phyloP scores from a whole-genome alignment of 495 filamentous ascomycete species.

The Aspergillus heteromorphus region DNA sequence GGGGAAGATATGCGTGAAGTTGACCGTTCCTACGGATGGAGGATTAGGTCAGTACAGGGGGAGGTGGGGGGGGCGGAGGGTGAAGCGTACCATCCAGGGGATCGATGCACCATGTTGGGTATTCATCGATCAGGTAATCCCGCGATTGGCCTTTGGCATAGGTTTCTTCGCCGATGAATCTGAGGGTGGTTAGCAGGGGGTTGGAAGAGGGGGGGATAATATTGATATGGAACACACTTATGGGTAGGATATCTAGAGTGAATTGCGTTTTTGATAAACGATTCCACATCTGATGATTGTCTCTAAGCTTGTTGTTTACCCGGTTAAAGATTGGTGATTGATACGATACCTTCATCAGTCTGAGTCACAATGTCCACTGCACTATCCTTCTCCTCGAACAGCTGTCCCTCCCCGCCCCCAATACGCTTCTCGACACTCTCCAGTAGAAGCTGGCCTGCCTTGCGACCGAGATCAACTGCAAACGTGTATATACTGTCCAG shows the following conservation, averaged over 20 bases:
- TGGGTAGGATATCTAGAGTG: conserved; percentile 53
- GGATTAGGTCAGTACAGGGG: neutral
- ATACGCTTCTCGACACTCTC: conserved; percentile 44
- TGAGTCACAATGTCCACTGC: conserved; percentile 69
- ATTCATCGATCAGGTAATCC: conserved; percentile 55
- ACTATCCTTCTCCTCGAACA: conserved; percentile 53
- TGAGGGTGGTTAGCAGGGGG: conserved; percentile 13
- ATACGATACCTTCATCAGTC: conserved; percentile 55
- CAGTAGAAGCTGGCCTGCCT: conserved; percentile 56
- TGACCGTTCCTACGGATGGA: conserved; percentile 48
- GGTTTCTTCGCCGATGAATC: conserved; percentile 67
- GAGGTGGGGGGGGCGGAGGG: neutral
- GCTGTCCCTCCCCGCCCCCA: conserved; percentile 20
- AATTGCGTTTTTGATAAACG: conserved; percentile 55
- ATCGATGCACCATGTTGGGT: conserved; percentile 66
- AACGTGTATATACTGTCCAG: conserved; percentile 61
- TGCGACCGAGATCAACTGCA: conserved; percentile 57
- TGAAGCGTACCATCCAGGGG: conserved; percentile 51
- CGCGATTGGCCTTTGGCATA: conserved; percentile 55
- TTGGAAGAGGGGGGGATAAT: too few species aligned
- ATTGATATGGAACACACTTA: conserved; percentile 37
- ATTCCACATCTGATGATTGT: conserved; percentile 53
- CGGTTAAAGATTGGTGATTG: neutral
- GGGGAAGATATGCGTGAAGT: conserved; percentile 67
- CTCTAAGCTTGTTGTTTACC: neutral